Evolutionary conservation across 1,139 yeast genomes (phyloP).

Genomic region (Sugiyamaella grinbergsii): DNA sequence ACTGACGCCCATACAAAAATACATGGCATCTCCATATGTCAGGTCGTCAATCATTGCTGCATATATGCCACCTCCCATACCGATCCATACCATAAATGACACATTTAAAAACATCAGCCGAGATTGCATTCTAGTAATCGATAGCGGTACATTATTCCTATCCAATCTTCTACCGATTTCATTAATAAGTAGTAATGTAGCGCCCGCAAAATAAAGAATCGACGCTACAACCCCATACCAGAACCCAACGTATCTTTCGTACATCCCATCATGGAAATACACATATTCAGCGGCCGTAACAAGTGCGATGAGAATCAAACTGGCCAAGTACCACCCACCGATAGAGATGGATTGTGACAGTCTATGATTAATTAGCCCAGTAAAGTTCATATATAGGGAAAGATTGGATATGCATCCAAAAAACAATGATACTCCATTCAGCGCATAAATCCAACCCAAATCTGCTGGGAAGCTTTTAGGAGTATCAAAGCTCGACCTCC

Average conservation of each 20-base stretch:
- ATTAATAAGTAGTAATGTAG: slow-evolving; percentile 56
- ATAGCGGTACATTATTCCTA: slow-evolving; percentile 16
- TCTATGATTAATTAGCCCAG: slow-evolving; percentile 57
- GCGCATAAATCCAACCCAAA: slow-evolving; percentile 48
- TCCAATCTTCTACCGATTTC: slow-evolving; percentile 67
- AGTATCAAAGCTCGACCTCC: slow-evolving; percentile 51
- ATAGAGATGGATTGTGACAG: slow-evolving; percentile 54
- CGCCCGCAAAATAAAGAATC: slow-evolving; percentile 59
- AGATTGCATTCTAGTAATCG: slow-evolving; percentile 62
- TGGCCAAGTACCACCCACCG: slow-evolving; percentile 62
- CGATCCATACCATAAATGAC: slow-evolving; percentile 65
- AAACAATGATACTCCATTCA: slow-evolving; percentile 63
- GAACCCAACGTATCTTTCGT: slow-evolving; percentile 58
- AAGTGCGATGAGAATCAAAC: slow-evolving; percentile 53
- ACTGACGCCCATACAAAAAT: slow-evolving; percentile 69
- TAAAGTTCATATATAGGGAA: slow-evolving; percentile 66
- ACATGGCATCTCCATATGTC: slow-evolving; percentile 63
- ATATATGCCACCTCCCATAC: slow-evolving; percentile 66
- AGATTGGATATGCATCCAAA: slow-evolving; percentile 68
- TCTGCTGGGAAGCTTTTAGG: slow-evolving; percentile 38
- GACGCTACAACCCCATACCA: slow-evolving; percentile 76
- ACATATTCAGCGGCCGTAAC: slow-evolving; percentile 44
- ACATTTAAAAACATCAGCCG: slow-evolving; percentile 71
- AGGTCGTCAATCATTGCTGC: slow-evolving; percentile 43
- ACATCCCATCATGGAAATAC: slow-evolving; percentile 31